Base-by-base conservation (phyloP, 345 rosid species). In the Lepidium africanum region DNA sequence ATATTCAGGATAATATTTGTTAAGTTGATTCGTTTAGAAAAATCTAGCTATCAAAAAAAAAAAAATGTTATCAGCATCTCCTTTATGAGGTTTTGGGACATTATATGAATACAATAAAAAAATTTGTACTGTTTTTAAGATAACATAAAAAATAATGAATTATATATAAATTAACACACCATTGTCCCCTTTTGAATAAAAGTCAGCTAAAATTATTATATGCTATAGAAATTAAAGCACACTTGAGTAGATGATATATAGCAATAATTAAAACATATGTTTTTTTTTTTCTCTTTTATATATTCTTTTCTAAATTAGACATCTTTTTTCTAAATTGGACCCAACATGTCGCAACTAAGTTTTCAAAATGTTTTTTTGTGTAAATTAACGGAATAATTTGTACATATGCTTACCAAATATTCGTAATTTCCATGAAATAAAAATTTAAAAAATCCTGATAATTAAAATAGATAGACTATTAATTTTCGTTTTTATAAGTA, bases 321-420 rank as follows among this genome's bases (percentile, higher is more conserved):
- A 39, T 17, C 39, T 7, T 39, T 41, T 67, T 57, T n/a, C 65
- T 36, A 46, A 47, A 69, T 69, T 37, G 49, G 58, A 57, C 40
- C 15, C 57, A 69, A 58, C 64, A 68, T 68, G 65, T 47, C 17
- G 37, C 56, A 69, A 27, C 58, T n/a, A 57, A 67, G 43, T 43
- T 45, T 54, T 16, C 16, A 12, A 36, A 35, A 23, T 56, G 47
- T 7, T 55, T 17, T 32, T 21, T 15, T 35, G 37, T 38, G 46
- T 35, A 16, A 27, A 27, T 45, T 46, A 16, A 11, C 3, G 16
- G 35, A 17, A 16, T 21, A 32, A 32, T 23, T 46, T 17, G 43
- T 14, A 63, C 9, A 10, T 6, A 40, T 40, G 32, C 41, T 52
- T 52, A 4, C 6, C 5, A 4, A 27, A 27, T 4, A 1, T 27